phyloP scores from a whole-genome alignment of 495 filamentous ascomycete genomes.

The Thozetella sp. region DNA sequence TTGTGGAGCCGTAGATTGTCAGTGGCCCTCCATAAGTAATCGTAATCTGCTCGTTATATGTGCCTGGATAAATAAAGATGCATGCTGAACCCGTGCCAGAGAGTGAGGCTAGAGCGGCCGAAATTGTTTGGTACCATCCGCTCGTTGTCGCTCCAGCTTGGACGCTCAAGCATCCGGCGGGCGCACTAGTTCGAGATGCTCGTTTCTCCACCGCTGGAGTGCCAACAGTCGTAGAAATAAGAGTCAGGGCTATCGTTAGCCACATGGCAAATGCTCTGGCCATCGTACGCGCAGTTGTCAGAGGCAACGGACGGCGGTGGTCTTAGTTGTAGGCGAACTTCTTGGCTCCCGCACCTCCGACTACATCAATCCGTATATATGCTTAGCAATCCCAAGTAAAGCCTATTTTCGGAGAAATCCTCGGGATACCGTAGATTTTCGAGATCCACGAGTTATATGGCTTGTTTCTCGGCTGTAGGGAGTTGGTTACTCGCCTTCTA shows the following conservation, averaged over 20 bases:
- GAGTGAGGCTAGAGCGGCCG: not conserved
- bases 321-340: too few species aligned
- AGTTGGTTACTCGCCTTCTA: too few species aligned
- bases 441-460: too few species aligned
- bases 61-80: conserved; percentile 28
- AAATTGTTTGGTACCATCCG: not conserved
- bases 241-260: not conserved
- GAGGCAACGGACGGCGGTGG: too few species aligned
- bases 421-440: too few species aligned
- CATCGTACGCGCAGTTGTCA: too few species aligned
- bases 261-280: not conserved
- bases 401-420: too few species aligned
- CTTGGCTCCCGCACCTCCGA: too few species aligned
- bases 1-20: conserved; percentile 48
- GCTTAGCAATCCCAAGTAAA: too few species aligned
- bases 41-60: conserved; percentile 42
- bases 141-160: not conserved
- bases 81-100: conserved; percentile 23
- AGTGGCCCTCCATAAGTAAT: conserved; percentile 20
- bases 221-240: not conserved
- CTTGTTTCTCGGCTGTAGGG: too few species aligned
- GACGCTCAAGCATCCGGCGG: conserved; percentile 12
- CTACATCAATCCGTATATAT: too few species aligned
- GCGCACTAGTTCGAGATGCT: conserved; percentile 5
- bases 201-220: conserved; percentile 5